Conservation (phyloP, 371 early-diverging fungal genomes). For the Lichtheimia corymbifera region DNA sequence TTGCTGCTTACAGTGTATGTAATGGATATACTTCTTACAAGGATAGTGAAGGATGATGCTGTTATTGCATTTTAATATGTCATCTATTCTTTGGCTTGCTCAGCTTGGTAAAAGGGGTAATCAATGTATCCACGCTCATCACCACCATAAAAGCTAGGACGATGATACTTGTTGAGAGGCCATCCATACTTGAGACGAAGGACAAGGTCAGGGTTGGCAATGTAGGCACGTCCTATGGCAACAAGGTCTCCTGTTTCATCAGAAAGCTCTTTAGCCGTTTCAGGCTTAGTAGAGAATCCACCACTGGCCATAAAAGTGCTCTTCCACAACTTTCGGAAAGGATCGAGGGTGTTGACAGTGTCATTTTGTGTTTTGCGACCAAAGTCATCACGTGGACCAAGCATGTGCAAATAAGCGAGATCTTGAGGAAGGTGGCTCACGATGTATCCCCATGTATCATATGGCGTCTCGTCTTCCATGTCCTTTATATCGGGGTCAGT, state of each 20-base stretch:
- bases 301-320: slow-evolving; percentile 30
- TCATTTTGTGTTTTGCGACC: slow-evolving; percentile 11
- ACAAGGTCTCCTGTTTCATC: slow-evolving; percentile 26
- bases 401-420: slow-evolving; percentile 36
- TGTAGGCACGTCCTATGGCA: slow-evolving; percentile 35
- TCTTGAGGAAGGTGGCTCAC: slow-evolving; percentile 21
- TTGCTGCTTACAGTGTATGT: no score
- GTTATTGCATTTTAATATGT: no score
- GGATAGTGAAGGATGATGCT: no score
- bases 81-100: neutral
- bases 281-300: slow-evolving; percentile 23
- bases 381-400: slow-evolving; percentile 30
- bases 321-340: slow-evolving; percentile 33
- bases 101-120: slow-evolving; percentile 28
- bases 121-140: slow-evolving; percentile 26
- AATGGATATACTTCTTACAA: no score
- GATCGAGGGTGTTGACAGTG: slow-evolving; percentile 16
- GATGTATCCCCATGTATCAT: slow-evolving; percentile 35
- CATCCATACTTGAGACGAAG: slow-evolving; percentile 25
- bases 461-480: slow-evolving; percentile 32
- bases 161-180: slow-evolving; percentile 25
- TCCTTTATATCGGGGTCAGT: slow-evolving; percentile 8
- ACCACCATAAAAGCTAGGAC: slow-evolving; percentile 26
- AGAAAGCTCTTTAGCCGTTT: slow-evolving; percentile 21
- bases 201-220: slow-evolving; percentile 41